phyloP scores from a whole-genome alignment of 2,329 filamentous ascomycete genomes.

The Aureobasidium sp. region DNA sequence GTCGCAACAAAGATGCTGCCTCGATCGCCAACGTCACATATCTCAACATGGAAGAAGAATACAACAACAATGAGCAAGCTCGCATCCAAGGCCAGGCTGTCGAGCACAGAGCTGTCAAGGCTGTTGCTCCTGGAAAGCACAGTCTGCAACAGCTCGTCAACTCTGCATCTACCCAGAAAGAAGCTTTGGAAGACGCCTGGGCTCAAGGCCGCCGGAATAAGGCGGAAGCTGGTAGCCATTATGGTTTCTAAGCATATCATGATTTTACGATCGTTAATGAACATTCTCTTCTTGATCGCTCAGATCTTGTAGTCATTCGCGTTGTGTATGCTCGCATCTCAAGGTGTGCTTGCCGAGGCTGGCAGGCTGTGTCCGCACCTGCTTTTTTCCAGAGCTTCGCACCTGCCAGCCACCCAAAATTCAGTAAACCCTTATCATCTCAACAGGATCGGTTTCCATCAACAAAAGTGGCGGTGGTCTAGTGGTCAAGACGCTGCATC shows the following conservation, averaged over 20 bases:
- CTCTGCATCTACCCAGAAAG: conserved; percentile 71
- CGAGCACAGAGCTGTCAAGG: conserved; percentile 70
- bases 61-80: conserved; percentile 72
- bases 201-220: conserved; percentile 70
- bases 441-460: no score
- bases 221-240: conserved; percentile 52
- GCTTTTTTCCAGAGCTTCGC: background rate
- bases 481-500: background rate
- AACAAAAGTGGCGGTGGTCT: background rate
- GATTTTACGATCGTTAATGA: background rate
- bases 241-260: conserved; percentile 58
- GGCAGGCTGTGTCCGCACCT: background rate
- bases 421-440: no score
- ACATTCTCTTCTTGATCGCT: background rate
- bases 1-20: conserved; percentile 41
- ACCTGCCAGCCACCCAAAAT: background rate
- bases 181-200: conserved; percentile 88
- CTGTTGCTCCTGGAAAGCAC: conserved; percentile 43
- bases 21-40: conserved; percentile 58
- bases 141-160: conserved; percentile 80
- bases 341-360: background rate
- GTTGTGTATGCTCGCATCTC: no score
- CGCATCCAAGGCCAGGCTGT: conserved; percentile 60
- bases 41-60: conserved; percentile 85
- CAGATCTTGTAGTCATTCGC: background rate